phyloP scores from a whole-genome alignment of 257 asterid species.

The Ilex aquifolium region DNA sequence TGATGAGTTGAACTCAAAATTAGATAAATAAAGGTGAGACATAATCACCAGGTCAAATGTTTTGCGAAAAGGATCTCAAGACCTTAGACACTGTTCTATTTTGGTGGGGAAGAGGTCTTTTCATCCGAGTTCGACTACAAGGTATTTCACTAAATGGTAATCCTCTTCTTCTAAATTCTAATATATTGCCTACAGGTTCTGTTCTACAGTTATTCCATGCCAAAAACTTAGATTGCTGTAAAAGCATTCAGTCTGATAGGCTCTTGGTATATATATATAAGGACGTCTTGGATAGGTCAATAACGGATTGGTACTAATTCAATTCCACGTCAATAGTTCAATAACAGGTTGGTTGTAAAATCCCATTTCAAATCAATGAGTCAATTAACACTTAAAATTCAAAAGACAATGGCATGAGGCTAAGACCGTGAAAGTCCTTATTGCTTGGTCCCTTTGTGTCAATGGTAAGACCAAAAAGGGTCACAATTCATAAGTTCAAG shows the following conservation, averaged over 20 bases:
- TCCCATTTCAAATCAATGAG: too few species aligned
- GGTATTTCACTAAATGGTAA: constrained; percentile 80
- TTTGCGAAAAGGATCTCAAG: too few species aligned
- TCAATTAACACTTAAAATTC: background rate
- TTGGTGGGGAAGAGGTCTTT: constrained; percentile 51
- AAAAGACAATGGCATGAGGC: constrained; percentile 12
- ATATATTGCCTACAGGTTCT: background rate
- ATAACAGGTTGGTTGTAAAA: background rate
- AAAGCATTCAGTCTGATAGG: too few species aligned
- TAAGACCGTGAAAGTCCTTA: constrained; percentile 15
- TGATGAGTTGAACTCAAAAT: too few species aligned
- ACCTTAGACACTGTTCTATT: too few species aligned
- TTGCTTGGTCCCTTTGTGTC: background rate
- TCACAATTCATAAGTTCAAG: too few species aligned
- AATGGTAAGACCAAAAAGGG: constrained; percentile 7
- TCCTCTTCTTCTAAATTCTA: background rate
- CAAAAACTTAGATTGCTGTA: too few species aligned
- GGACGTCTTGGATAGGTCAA: too few species aligned
- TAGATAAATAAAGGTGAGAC: too few species aligned
- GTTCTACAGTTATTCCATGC: background rate
- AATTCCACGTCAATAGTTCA: constrained; percentile 2
- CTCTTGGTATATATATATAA: too few species aligned
- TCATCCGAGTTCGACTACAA: constrained; percentile 78
- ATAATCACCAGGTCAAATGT: too few species aligned
- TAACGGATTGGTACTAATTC: too few species aligned